phyloP scores from a whole-genome alignment of 2,329 filamentous ascomycete genomes.

The Didymella pinodella region DNA sequence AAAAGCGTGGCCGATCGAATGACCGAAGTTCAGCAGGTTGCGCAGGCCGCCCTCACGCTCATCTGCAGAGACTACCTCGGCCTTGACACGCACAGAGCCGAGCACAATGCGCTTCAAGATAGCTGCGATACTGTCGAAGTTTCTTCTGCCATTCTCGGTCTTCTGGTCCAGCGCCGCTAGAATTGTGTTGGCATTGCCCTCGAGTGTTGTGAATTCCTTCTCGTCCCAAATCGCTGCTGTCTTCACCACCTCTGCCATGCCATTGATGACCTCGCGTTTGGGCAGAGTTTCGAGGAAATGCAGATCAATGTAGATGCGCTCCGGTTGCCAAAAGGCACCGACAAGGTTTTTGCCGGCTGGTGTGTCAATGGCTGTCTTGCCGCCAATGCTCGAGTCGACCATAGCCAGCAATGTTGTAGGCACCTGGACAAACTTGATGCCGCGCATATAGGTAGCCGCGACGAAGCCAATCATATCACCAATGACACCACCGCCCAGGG shows the following conservation, averaged over 20 bases:
- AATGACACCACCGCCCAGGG: slow-evolving; percentile 94
- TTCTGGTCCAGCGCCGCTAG: slow-evolving; percentile 74
- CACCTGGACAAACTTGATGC: slow-evolving; percentile 94
- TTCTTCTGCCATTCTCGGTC: slow-evolving; percentile 61
- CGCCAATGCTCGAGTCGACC: slow-evolving; percentile 98
- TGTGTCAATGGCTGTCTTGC: slow-evolving; percentile 97
- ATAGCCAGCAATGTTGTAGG: slow-evolving; percentile 94
- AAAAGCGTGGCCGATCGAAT: slow-evolving; percentile 96
- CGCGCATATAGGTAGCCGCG: slow-evolving; percentile 97
- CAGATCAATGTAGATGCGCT: slow-evolving; percentile 92
- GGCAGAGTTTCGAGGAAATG: slow-evolving; percentile 90
- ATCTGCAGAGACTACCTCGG: slow-evolving; percentile 90
- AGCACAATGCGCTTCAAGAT: slow-evolving; percentile 72
- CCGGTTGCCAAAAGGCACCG: slow-evolving; percentile 95
- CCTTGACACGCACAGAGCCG: slow-evolving; percentile 91
- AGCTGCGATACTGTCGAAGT: slow-evolving; percentile 72
- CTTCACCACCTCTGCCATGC: slow-evolving; percentile 98
- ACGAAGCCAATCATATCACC: slow-evolving; percentile 98
- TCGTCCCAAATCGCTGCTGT: slow-evolving; percentile 97
- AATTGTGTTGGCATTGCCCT: slow-evolving; percentile 80
- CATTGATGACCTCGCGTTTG: slow-evolving; percentile 93
- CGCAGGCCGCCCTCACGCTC: slow-evolving; percentile 93
- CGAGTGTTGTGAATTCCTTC: slow-evolving; percentile 81
- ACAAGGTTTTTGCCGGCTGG: slow-evolving; percentile 96
- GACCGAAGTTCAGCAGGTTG: slow-evolving; percentile 96